phyloP scores from a whole-genome alignment of 139 green algal genomes.

The Yamagishiella unicocca region DNA sequence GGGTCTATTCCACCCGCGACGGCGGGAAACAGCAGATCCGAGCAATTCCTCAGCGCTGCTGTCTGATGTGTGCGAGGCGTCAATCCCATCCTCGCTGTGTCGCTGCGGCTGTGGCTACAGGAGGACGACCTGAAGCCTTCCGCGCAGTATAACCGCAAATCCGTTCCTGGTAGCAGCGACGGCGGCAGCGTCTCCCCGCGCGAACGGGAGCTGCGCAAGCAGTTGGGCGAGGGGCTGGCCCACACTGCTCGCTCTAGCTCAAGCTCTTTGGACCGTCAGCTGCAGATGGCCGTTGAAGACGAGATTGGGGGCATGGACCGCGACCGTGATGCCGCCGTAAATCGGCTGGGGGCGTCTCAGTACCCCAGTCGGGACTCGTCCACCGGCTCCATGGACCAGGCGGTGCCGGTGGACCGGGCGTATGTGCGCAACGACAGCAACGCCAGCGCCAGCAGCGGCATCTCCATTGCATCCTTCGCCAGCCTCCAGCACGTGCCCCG shows the following conservation, averaged over 20 bases:
- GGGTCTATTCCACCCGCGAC: too few relatives aligned
- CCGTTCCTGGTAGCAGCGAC: conserved; percentile 20
- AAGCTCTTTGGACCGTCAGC: neutral
- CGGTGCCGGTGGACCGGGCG: neutral
- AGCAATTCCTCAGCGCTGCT: too few relatives aligned
- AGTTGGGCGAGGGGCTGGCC: neutral
- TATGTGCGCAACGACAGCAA: conserved; percentile 44
- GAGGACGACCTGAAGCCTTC: conserved; percentile 12
- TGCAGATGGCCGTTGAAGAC: neutral
- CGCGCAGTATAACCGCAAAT: conserved; percentile 16
- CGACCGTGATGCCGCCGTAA: neutral
- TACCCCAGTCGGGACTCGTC: conserved; percentile 41
- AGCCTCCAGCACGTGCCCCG: conserved; percentile 39
- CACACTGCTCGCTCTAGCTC: neutral
- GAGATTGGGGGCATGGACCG: neutral
- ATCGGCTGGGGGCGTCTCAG: conserved; percentile 23
- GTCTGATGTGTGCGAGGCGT: too few relatives aligned
- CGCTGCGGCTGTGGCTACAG: too few relatives aligned
- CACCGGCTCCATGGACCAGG: conserved; percentile 36
- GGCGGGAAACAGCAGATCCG: too few relatives aligned
- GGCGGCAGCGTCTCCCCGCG: neutral
- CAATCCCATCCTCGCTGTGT: too few relatives aligned
- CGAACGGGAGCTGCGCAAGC: neutral
- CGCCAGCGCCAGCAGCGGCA: conserved; percentile 36
- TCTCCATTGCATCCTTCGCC: conserved; percentile 21